Base-by-base conservation (phyloP, 345 rosid species). In the Populus davidiana region DNA sequence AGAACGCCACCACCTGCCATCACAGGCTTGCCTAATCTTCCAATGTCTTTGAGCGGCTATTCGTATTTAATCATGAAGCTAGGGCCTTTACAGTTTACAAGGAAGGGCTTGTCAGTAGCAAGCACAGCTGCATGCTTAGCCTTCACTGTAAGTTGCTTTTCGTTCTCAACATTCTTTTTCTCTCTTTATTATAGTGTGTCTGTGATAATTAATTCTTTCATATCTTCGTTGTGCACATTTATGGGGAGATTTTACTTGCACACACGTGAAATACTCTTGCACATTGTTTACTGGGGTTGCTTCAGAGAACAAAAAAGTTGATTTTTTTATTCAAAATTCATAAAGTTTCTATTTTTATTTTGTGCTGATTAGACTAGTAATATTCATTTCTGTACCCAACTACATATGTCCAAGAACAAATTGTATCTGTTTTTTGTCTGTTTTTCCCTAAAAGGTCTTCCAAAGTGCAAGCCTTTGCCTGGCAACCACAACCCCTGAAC, bases 91-190 rank as follows among this genome's bases (percentile, higher is more conserved):
- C 93, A 85, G 70, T 92, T 95, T 81, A 93, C 98, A 21, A 88
- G 96, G 89, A 93, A 95, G 90, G 96, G 97, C 66, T 83, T 93
- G 77, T 91, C 98, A 65, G 97, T 93, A 78, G 99, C 97, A 70
- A 95, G 98, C 88, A 95, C 98, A 43, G 92, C 99, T 64, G 92
- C 98, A 21, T 91, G 97, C 86, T 86, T 95, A 88, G 91, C 96
- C 75, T 95, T 95, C 77, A 93, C 83, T 6, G 98, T 93, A 81
- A 89, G 94, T 82, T 77, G 17, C 31, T 33, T 33, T 33, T 33
- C 5, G 35, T 29, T 77, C 44, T 50, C 63, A 29, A 27, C 25
- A 0, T 76, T 78, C 25, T 70, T 59, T 79, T 5, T 69, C 14
- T 62, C 44, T 65, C 43, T 41, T 4, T 21, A 49, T 52, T 67